Evolutionary conservation across 352 stramenopile genomes (phyloP).

Genomic region (Elongisporangium prolatum): DNA sequence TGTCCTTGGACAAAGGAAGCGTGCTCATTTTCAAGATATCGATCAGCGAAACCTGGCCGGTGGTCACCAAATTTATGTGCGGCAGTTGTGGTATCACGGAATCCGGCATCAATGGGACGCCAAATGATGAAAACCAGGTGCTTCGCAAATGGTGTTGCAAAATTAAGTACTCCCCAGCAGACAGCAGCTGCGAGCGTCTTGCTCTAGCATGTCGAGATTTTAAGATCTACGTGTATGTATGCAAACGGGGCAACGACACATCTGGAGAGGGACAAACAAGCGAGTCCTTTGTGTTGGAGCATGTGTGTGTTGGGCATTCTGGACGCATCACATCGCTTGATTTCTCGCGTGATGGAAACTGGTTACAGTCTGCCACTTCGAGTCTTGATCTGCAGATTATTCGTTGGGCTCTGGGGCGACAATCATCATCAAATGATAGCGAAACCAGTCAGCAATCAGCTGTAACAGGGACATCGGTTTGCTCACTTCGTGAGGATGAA

Average conservation of each 20-base stretch:
- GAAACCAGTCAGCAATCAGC: not conserved
- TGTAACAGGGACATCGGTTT: conserved; percentile 1
- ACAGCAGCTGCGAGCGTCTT: conserved; percentile 16
- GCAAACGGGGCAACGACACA: conserved; percentile 10
- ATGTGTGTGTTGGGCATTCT: conserved; percentile 66
- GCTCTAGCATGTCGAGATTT: conserved; percentile 61
- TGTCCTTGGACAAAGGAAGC: conserved; percentile 19
- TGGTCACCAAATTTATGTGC: not conserved
- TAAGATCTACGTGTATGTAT: conserved; percentile 71
- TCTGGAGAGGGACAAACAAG: conserved; percentile 1
- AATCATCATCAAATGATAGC: conserved; percentile 5
- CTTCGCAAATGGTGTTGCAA: conserved; percentile 44
- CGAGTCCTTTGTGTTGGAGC: conserved; percentile 30
- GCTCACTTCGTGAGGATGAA: conserved; percentile 25
- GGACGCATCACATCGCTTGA: conserved; percentile 58
- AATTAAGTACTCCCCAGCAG: conserved; percentile 42
- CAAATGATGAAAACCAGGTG: conserved; percentile 2
- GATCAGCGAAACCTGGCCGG: not conserved
- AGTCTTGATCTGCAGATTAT: conserved; percentile 56
- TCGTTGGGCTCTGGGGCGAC: conserved; percentile 46
- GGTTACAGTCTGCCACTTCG: conserved; percentile 62
- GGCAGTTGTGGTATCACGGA: not conserved
- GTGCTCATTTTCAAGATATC: conserved; percentile 1
- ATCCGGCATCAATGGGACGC: not conserved
- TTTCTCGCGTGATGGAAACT: conserved; percentile 51